phyloP scores from a whole-genome alignment of 2,329 filamentous ascomycete species.

The Pyricularia pennisetigena region DNA sequence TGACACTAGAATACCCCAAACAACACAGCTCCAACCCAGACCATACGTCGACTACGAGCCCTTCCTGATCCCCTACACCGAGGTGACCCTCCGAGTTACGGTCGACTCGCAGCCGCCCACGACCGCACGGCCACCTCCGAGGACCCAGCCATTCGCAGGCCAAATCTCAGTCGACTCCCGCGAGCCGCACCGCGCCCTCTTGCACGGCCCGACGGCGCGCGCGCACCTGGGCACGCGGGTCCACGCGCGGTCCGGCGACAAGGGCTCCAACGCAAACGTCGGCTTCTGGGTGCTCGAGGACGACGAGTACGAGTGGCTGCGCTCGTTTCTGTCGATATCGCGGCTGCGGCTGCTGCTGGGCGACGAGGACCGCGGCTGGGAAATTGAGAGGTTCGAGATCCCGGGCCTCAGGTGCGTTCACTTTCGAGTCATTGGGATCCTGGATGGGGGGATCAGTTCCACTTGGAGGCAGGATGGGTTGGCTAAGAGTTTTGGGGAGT shows the following conservation, averaged over 20 bases:
- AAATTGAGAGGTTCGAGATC: conserved; percentile 35
- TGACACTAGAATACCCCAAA: not conserved
- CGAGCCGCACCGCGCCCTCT: not conserved
- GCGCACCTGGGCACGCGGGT: conserved; percentile 20
- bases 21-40: conserved; percentile 17
- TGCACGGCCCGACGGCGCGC: conserved; percentile 8
- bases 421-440: conserved; percentile 29
- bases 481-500: conserved; percentile 40
- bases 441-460: conserved; percentile 35
- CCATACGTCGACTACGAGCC: conserved; percentile 23
- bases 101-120: not conserved
- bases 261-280: conserved; percentile 23
- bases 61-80: conserved; percentile 10
- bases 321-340: conserved; percentile 21
- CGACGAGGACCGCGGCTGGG: conserved; percentile 31
- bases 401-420: conserved; percentile 17
- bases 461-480: conserved; percentile 35
- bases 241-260: conserved; percentile 22
- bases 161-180: not conserved
- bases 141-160: not conserved
- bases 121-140: not conserved
- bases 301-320: conserved; percentile 29
- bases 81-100: conserved; percentile 7
- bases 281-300: conserved; percentile 25
- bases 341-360: conserved; percentile 29